Evolutionary conservation across 108 stramenopile genomes (phyloP).

Genomic region (Stephanodiscus minutulus): DNA sequence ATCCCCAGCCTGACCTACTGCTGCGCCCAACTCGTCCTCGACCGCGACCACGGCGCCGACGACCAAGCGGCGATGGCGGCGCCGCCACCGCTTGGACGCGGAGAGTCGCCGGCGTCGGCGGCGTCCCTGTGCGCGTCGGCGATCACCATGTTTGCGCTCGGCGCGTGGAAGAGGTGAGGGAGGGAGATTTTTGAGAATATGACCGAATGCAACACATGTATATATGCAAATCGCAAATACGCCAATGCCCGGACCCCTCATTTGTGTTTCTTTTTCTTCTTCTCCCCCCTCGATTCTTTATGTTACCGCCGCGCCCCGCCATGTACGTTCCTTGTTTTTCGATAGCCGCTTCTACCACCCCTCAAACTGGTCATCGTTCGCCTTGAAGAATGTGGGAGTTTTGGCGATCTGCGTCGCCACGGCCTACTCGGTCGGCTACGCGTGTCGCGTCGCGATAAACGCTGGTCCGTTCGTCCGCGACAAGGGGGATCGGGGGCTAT

Average conservation of each 20-base stretch:
- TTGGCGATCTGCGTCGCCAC: slow-evolving; percentile 51
- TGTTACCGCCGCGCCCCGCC: neutral
- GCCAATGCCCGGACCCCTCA: neutral
- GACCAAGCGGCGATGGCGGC: neutral
- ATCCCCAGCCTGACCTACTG: slow-evolving; percentile 54
- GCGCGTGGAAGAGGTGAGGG: slow-evolving; percentile 77
- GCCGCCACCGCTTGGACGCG: neutral
- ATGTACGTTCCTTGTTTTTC: neutral
- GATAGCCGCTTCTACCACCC: slow-evolving; percentile 55
- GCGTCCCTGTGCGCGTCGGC: slow-evolving; percentile 36
- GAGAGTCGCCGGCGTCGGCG: slow-evolving; percentile 19
- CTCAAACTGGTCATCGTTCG: slow-evolving; percentile 62
- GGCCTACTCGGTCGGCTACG: slow-evolving; percentile 56
- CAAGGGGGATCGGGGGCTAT: no score
- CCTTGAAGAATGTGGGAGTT: slow-evolving; percentile 61
- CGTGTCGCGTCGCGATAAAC: neutral
- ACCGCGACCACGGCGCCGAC: neutral
- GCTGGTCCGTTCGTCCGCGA: neutral
- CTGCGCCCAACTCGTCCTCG: slow-evolving; percentile 7
- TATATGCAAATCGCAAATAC: neutral
- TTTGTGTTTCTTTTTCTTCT: neutral
- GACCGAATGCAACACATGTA: no score
- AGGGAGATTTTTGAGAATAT: no score
- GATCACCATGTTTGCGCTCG: slow-evolving; percentile 65
- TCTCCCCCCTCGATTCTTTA: neutral